Percentiles rank a stretch among this genome's conserved stretches.
Conservation (phyloP, 768 basidiomycete genomes). For the Tricholoma terreum region DNA sequence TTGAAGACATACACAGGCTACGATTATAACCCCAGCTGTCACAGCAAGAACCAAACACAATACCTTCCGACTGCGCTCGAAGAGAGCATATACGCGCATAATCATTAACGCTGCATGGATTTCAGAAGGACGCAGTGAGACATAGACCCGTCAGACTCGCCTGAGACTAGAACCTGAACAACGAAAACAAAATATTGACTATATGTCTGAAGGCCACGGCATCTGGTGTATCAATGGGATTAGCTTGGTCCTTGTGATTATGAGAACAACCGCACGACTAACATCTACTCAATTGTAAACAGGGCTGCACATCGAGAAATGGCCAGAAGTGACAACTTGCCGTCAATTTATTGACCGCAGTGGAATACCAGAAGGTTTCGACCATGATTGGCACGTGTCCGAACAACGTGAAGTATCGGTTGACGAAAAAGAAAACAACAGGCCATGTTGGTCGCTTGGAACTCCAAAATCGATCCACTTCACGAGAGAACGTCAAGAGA, state of each 20-base stretch:
- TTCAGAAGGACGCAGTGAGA: background rate
- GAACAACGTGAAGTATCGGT: constrained; percentile 32
- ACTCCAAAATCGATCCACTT: constrained; percentile 38
- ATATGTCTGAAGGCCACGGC: constrained; percentile 11
- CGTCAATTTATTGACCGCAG: constrained; percentile 9
- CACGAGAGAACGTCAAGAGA: constrained; percentile 33
- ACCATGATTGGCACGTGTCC: constrained; percentile 28
- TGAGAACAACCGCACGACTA: background rate
- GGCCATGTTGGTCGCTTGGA: constrained; percentile 17
- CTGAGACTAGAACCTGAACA: constrained; percentile 14
- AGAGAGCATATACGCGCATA: constrained; percentile 1
- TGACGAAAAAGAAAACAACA: constrained; percentile 29
- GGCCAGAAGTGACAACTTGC: constrained; percentile 4
- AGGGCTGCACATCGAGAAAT: background rate
- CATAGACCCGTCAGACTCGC: background rate
- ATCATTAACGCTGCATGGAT: background rate
- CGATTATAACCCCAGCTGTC: background rate
- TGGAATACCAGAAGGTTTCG: constrained; percentile 22
- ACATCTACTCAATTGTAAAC: constrained; percentile 9
- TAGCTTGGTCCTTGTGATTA: background rate
- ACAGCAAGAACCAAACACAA: background rate
- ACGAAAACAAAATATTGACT: constrained; percentile 15
- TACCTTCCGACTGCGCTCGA: background rate
- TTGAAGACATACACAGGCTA: background rate
- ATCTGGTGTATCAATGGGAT: constrained; percentile 4